Base-by-base conservation (phyloP, 2,329 filamentous ascomycete species). In the Epichloe uncinata region DNA sequence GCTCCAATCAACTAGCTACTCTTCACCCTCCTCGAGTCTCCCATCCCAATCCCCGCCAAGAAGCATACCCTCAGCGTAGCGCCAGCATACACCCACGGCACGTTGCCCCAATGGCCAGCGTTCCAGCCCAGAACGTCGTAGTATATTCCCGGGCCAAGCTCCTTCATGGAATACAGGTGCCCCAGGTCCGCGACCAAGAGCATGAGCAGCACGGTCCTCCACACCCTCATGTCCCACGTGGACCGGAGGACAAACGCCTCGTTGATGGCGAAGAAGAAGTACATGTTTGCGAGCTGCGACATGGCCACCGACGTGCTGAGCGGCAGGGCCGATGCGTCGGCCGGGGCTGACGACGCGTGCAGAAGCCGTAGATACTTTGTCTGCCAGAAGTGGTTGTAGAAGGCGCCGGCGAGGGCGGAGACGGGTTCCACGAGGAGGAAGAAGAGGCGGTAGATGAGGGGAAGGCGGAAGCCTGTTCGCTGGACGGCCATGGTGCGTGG, bases 241-340 rank as follows among this genome's bases (percentile, higher is more conserved):
- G 77, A 73, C 41, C 87, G 81, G 55, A 91, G 73, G 12, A 91
- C 81, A 22, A 88, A 67, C 2, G 84, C 84, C 67, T 93, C 85
- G 67, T 85, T 87, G 59, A 91, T 66, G 50, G 84, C 79, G 64
- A 90, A 87, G 38, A 90, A 65, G 67, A 30, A 30, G 26, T 90
- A 91, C 54, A 90, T 71, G 65, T 88, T 90, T 42, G 83, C 84
- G 34, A 91, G 75, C 67, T 91, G 86, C 16, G 81, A 79, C 58
- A 90, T 71, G 40, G 80, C 79, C 52, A 89, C 78, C 9, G 78
- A 75, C 1, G 83, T 84, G 40, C 73, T 75, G 36, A 75, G 67
- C 1, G 84, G 78, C 6, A 82, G 64, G 22, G 65, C 57, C 1
- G 47, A 46, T 13, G 38, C 37, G 37, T 48, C 46, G 22, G 63